Conservation (phyloP, 495 filamentous ascomycete genomes). For the Cryomyces minteri region DNA sequence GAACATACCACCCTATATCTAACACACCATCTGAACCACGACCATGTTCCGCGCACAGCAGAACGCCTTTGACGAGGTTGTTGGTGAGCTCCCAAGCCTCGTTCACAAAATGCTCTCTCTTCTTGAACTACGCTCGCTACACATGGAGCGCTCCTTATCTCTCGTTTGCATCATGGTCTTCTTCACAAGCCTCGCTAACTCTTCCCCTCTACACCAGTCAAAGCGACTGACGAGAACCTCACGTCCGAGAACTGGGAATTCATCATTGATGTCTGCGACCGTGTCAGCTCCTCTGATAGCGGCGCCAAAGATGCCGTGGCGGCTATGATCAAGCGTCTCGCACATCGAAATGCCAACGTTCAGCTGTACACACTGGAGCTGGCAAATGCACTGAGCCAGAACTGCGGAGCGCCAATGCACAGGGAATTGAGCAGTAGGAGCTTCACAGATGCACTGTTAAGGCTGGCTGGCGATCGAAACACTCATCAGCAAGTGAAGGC, state of each 20-base stretch:
- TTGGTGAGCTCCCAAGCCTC: slow-evolving; percentile 35
- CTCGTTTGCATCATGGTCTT: not conserved
- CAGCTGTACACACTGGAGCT: slow-evolving; percentile 97
- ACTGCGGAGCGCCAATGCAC: slow-evolving; percentile 83
- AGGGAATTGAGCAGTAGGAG: slow-evolving; percentile 83
- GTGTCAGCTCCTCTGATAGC: slow-evolving; percentile 46
- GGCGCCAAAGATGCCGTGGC: slow-evolving; percentile 83
- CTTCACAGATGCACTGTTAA: slow-evolving; percentile 86
- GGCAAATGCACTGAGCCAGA: slow-evolving; percentile 85
- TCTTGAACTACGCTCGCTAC: not conserved
- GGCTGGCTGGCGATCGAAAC: slow-evolving; percentile 82
- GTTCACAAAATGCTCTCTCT: not conserved
- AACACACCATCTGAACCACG: not conserved
- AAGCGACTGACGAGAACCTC: slow-evolving; percentile 96
- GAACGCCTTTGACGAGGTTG: slow-evolving; percentile 65
- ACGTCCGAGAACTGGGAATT: slow-evolving; percentile 97
- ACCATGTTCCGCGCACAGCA: slow-evolving; percentile 64
- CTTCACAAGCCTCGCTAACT: not conserved
- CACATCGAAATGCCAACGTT: slow-evolving; percentile 97
- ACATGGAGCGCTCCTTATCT: not conserved
- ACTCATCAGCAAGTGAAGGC: slow-evolving; percentile 93
- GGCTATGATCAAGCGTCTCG: slow-evolving; percentile 86
- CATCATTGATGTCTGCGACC: slow-evolving; percentile 97
- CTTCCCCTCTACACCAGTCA: slow-evolving; percentile 36
- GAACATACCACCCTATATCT: not conserved